These are phyloP conservation scores for Endoconidiophora polonica DNA, from an alignment of 2,329 filamentous ascomycete species.

Conservation along the genomic window DNA sequence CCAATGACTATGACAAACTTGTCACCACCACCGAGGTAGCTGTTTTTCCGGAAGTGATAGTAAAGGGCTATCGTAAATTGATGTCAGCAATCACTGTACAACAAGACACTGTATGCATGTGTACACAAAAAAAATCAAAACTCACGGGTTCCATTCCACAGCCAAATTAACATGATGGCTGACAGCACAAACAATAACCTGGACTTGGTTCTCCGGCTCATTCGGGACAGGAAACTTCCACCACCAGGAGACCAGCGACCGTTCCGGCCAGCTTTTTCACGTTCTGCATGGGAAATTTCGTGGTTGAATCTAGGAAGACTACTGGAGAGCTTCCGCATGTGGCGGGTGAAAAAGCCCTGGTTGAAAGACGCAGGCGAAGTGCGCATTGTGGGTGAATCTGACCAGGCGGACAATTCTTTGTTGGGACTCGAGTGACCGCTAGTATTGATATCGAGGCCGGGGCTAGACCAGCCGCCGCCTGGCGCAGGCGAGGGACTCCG, in stretches of 20 bases:
- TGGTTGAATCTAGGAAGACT: constrained; percentile 59
- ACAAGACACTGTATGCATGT: neutral
- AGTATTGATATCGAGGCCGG: constrained; percentile 51
- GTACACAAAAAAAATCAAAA: constrained; percentile 16
- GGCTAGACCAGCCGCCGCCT: constrained; percentile 78
- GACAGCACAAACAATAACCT: constrained; percentile 41
- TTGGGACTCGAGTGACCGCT: constrained; percentile 53
- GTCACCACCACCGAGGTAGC: constrained; percentile 63
- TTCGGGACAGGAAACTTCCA: constrained; percentile 31
- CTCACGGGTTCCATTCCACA: constrained; percentile 63
- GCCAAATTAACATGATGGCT: constrained; percentile 41
- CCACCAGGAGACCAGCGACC: constrained; percentile 28
- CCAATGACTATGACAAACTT: constrained; percentile 89
- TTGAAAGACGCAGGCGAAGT: constrained; percentile 67
- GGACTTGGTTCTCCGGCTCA: constrained; percentile 50
- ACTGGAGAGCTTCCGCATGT: constrained; percentile 65
- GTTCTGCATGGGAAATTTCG: constrained; percentile 45
- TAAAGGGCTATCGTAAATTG: constrained; percentile 27
- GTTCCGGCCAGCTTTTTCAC: constrained; percentile 51
- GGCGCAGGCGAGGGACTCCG: constrained; percentile 73
- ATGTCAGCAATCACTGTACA: neutral
- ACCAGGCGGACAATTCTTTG: constrained; percentile 10
- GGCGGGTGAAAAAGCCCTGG: constrained; percentile 72
- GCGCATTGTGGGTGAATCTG: constrained; percentile 13
- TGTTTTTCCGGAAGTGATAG: constrained; percentile 53